Conservation (phyloP, 108 stramenopile genomes). For the Skeletonema costatum region DNA sequence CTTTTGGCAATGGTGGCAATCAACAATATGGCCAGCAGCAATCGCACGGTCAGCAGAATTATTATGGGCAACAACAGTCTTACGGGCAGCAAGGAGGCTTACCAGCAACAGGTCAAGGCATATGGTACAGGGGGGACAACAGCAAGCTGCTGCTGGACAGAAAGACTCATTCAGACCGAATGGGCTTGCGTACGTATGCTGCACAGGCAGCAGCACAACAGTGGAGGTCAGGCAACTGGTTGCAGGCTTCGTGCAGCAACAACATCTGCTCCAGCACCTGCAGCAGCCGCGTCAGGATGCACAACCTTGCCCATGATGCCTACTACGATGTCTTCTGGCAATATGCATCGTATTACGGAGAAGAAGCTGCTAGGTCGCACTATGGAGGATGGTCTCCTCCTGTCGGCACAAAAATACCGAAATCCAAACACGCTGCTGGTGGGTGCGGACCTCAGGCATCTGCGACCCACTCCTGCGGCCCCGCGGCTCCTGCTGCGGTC, state of each 20-base stretch:
- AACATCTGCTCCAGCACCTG: constrained; percentile 26
- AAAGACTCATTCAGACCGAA: constrained; percentile 73
- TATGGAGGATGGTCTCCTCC: constrained; percentile 92
- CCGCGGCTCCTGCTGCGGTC: constrained; percentile 22
- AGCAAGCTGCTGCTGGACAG: constrained; percentile 27
- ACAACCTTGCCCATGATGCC: constrained; percentile 66
- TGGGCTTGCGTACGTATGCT: constrained; percentile 80
- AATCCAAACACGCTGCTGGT: constrained; percentile 78
- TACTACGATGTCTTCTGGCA: constrained; percentile 93
- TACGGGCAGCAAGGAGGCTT: constrained; percentile 39
- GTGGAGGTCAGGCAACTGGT: constrained; percentile 18
- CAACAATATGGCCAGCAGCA: constrained; percentile 57
- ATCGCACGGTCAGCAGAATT: constrained; percentile 40
- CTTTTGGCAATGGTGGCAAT: constrained; percentile 39
- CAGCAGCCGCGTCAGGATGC: constrained; percentile 31
- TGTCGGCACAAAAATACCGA: constrained; percentile 80
- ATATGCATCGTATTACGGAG: constrained; percentile 82
- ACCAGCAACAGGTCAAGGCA: constrained; percentile 31
- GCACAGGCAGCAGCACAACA: constrained; percentile 55
- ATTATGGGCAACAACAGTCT: constrained; percentile 41
- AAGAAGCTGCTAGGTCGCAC: constrained; percentile 84
- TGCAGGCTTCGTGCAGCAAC: constrained; percentile 36
- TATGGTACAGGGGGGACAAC: constrained; percentile 40
- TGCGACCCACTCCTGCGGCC: constrained; percentile 28
- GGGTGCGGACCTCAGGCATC: constrained; percentile 44